Evolutionary conservation across 768 basidiomycete genomes (phyloP), one percentile per base, ranked within the genome.

Genomic region (Suillus subalutaceus): DNA sequence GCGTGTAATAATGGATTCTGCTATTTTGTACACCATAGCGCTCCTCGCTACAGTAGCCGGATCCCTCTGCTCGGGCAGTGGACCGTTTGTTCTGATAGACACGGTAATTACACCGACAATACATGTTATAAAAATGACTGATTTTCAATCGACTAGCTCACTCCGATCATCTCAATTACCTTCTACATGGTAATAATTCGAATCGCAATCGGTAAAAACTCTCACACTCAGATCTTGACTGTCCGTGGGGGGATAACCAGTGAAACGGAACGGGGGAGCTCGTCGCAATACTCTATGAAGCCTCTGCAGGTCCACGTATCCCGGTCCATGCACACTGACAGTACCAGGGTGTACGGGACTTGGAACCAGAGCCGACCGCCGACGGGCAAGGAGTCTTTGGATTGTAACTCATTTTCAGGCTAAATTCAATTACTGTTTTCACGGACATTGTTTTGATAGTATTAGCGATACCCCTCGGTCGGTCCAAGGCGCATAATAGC

Each of bases 251-350:
- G 52, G 7, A 16, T 9, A 26, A 30, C 52, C 16, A 53, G 52
- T 30, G 52, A 53, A 3, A 53, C 52, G 52, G 52, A 30, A 53
- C 52, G 52, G 30, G 52, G 52, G 26, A 53, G 52, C 15, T 16
- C 23, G 3, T 3, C 52, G 3, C 65, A 38, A 30, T 38, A 65
- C n/a, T 52, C 65, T 26, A 26, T 62, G 60, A 43, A 63, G 7
- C 65, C 60, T 38, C 32, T 65, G 7, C 65, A 65, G 26, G 65
- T 65, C 18, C 65, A 65, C 15, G n/a, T 65, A 35, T 57, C 61
- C 48, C 38, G 53, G 2, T 53, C 50, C 26, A 53, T 13, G 26
- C 26, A 53, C 16, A 30, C 3, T 8, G 52, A 53, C 16, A 7
- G 16, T 16, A 4, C 52, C 16, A 16, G 26, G 15, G 26, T 53